Conservation (phyloP, 106 monocot species). For the Allium fistulosum region DNA sequence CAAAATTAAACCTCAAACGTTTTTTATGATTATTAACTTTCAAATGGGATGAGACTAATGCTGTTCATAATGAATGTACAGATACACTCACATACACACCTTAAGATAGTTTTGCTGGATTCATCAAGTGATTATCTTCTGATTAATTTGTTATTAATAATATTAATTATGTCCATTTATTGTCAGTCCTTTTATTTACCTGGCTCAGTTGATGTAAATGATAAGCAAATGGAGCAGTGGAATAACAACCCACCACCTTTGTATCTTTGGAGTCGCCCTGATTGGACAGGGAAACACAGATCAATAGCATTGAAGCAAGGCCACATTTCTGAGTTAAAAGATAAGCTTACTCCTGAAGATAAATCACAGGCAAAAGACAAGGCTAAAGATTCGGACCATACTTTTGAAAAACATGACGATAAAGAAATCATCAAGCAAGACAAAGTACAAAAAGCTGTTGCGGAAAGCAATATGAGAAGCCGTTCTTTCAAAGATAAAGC, state of each 20-base stretch:
- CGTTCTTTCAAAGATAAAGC: no score
- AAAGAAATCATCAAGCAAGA: no score
- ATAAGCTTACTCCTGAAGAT: background rate
- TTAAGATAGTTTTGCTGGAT: background rate
- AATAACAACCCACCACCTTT: slow-evolving; percentile 61
- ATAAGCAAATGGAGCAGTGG: slow-evolving; percentile 93
- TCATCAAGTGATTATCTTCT: background rate
- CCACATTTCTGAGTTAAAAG: slow-evolving; percentile 18
- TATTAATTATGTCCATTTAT: no score
- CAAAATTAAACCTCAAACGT: no score
- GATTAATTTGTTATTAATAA: no score
- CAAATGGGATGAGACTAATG: background rate
- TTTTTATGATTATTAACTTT: background rate
- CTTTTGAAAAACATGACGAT: background rate
- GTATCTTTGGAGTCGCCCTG: slow-evolving; percentile 76
- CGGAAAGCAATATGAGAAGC: no score
- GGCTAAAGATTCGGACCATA: background rate
- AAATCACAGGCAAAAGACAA: background rate
- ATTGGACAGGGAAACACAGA: slow-evolving; percentile 58
- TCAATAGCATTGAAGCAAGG: slow-evolving; percentile 45
- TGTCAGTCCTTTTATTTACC: slow-evolving; percentile 90
- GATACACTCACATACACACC: background rate
- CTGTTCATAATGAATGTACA: background rate
- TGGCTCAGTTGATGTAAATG: slow-evolving; percentile 70
- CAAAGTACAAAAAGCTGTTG: no score